phyloP scores from a whole-genome alignment of 2,329 filamentous ascomycete genomes.

The Pyrenophora teres region DNA sequence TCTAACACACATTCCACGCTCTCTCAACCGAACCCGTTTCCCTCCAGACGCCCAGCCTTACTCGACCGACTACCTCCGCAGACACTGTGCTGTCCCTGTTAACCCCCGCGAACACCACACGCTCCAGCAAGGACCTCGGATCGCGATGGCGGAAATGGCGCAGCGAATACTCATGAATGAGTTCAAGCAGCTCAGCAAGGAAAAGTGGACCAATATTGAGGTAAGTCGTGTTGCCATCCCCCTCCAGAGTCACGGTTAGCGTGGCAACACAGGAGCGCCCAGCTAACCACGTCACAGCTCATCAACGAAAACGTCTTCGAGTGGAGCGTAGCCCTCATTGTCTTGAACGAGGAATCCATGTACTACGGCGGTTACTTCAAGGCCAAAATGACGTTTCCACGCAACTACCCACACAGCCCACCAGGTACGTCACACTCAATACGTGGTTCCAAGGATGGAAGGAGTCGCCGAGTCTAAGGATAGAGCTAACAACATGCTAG shows the following conservation, averaged over 20 bases:
- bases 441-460: not conserved
- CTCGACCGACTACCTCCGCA: slow-evolving; percentile 1
- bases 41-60: slow-evolving; percentile 1
- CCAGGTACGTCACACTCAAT: slow-evolving; percentile 58
- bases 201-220: slow-evolving; percentile 93
- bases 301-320: slow-evolving; percentile 82
- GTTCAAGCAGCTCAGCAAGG: slow-evolving; percentile 78
- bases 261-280: slow-evolving; percentile 19
- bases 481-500: slow-evolving; percentile 44
- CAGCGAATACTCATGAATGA: slow-evolving; percentile 90
- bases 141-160: slow-evolving; percentile 52
- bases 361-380: slow-evolving; percentile 95
- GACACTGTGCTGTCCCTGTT: slow-evolving; percentile 10
- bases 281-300: slow-evolving; percentile 57
- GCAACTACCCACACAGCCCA: slow-evolving; percentile 87
- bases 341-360: slow-evolving; percentile 87
- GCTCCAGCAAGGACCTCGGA: slow-evolving; percentile 2
- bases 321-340: slow-evolving; percentile 88
- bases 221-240: slow-evolving; percentile 52
- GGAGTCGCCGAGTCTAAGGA: not conserved
- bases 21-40: not conserved
- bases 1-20: not conserved
- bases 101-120: slow-evolving; percentile 15
- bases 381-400: slow-evolving; percentile 84
- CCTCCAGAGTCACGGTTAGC: not conserved